Percentiles rank a stretch among this genome's conserved stretches.
Evolutionary conservation across 2,329 filamentous ascomycete species (phyloP).

Genomic region (Graphiopsis chlorocephala): DNA sequence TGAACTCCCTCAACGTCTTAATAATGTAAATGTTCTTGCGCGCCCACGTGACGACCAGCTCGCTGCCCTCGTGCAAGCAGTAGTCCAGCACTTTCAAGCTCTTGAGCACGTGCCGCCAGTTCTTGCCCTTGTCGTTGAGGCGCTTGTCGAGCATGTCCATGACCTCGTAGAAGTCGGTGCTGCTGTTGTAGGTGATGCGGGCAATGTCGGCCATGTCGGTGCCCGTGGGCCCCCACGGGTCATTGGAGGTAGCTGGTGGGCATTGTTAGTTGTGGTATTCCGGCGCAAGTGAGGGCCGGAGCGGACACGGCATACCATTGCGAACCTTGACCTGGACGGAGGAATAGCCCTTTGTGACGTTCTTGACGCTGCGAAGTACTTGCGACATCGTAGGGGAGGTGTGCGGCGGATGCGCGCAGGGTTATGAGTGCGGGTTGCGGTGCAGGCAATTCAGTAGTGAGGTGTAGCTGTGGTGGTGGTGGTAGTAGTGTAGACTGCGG

Average conservation of each 20-base stretch:
- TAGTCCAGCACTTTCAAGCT: constrained; percentile 97
- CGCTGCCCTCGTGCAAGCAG: constrained; percentile 93
- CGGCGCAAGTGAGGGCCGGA: neutral
- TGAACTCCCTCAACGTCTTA: constrained; percentile 95
- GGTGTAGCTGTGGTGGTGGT: neutral
- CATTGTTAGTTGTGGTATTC: constrained; percentile 30
- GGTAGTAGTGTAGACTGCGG: neutral
- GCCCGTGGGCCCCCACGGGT: constrained; percentile 95
- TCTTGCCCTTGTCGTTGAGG: constrained; percentile 98
- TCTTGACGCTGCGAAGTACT: constrained; percentile 96
- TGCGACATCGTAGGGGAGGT: constrained; percentile 70
- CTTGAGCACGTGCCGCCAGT: constrained; percentile 97
- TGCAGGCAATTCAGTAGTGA: neutral
- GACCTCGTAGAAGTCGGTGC: constrained; percentile 97
- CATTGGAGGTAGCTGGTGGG: constrained; percentile 85
- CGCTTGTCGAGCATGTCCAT: constrained; percentile 99
- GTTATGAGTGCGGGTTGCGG: neutral
- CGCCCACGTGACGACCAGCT: constrained; percentile 95
- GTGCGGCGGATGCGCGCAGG: constrained; percentile 8
- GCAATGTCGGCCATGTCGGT: constrained; percentile 99
- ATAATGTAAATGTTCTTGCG: constrained; percentile 98
- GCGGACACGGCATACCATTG: constrained; percentile 66
- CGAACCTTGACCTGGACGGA: constrained; percentile 95
- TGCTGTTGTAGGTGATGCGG: constrained; percentile 95
- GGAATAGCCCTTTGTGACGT: constrained; percentile 98